These are phyloP conservation scores for Opeltia flavorubescens DNA, from an alignment of 495 filamentous ascomycete species.

Conservation along the genomic window DNA sequence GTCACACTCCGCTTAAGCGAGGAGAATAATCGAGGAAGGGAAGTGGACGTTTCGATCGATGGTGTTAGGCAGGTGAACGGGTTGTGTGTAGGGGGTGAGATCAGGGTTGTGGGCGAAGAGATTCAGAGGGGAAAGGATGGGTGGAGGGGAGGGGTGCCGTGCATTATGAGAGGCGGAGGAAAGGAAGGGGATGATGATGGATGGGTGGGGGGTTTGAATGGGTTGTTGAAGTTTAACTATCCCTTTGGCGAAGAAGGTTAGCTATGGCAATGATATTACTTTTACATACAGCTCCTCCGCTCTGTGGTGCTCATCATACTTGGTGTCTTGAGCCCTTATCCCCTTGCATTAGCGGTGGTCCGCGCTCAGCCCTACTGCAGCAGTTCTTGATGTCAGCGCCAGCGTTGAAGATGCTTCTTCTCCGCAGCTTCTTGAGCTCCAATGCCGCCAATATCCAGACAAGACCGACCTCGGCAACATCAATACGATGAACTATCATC, in stretches of 20 bases:
- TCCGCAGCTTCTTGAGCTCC: no score
- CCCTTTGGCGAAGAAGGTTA: constrained; percentile 68
- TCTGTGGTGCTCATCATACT: no score
- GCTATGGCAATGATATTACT: no score
- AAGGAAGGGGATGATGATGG: constrained; percentile 54
- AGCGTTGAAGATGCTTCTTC: no score
- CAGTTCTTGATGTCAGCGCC: no score
- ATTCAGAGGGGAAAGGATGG: constrained; percentile 62
- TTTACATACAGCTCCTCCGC: no score
- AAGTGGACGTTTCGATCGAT: constrained; percentile 54
- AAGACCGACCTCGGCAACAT: no score
- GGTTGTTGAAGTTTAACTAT: constrained; percentile 92
- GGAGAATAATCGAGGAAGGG: constrained; percentile 54
- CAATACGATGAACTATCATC: no score
- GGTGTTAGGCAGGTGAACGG: constrained; percentile 74
- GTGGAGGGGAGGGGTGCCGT: constrained; percentile 44
- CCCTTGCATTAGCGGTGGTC: no score
- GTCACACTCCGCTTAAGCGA: constrained; percentile 70
- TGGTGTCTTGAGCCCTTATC: no score
- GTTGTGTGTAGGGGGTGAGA: constrained; percentile 55
- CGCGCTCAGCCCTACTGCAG: no score
- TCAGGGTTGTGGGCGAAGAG: constrained; percentile 55
- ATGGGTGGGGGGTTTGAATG: constrained; percentile 94
- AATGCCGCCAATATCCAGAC: no score
- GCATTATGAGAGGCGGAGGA: constrained; percentile 38